Conservation (phyloP, 352 stramenopile genomes). For the Plasmopara halstedii region DNA sequence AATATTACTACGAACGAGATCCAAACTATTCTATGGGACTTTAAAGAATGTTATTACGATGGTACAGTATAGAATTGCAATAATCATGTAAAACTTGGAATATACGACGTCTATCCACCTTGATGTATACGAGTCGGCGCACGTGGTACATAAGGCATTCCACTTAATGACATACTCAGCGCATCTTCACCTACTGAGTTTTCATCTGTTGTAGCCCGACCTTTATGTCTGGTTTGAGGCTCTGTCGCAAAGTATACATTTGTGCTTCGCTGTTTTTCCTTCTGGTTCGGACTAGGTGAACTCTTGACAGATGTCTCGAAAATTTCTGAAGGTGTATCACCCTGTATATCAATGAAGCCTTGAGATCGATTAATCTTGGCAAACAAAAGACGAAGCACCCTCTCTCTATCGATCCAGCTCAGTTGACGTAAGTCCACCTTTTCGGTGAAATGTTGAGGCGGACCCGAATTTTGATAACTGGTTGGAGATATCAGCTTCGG, state of each 20-base stretch:
- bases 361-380: conserved; percentile 88
- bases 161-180: conserved; percentile 53
- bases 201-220: conserved; percentile 5
- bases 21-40: conserved; percentile 10
- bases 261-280: conserved; percentile 8
- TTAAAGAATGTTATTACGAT: conserved; percentile 9
- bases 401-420: conserved; percentile 86
- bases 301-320: conserved; percentile 9
- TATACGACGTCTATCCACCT: conserved; percentile 5
- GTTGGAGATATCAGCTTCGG: conserved; percentile 29
- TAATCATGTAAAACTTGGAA: neutral
- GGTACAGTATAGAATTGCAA: neutral
- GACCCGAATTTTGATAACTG: conserved; percentile 4
- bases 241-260: conserved; percentile 59
- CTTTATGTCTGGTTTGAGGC: conserved; percentile 10
- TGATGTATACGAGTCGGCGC: conserved; percentile 9
- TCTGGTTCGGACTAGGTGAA: conserved; percentile 11
- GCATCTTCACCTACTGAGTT: conserved; percentile 8
- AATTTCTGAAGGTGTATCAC: conserved; percentile 4
- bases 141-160: conserved; percentile 32
- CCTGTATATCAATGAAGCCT: conserved; percentile 33
- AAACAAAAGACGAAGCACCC: conserved; percentile 90
- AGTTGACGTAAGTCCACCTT: conserved; percentile 87
- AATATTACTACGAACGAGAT: conserved; percentile 29
- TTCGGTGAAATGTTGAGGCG: conserved; percentile 34